These are phyloP conservation scores for Colletotrichum filicis DNA, from an alignment of 2,329 filamentous ascomycete genomes.

Conservation along the genomic window DNA sequence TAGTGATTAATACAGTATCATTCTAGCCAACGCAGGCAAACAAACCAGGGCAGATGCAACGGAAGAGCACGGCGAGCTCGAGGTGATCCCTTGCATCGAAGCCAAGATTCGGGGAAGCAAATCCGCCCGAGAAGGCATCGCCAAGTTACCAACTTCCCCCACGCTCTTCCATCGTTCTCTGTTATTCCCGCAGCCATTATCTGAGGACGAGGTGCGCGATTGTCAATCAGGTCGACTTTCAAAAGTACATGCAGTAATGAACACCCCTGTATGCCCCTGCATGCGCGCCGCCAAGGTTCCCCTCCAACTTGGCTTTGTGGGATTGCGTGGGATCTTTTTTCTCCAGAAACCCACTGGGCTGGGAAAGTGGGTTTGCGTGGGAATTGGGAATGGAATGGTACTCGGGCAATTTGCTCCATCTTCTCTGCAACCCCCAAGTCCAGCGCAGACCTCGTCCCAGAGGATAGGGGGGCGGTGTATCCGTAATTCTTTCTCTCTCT, in stretches of 20 bases:
- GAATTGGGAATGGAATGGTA: not conserved
- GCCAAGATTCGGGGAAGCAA: slow-evolving; percentile 8
- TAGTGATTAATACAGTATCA: no score
- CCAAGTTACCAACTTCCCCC: no score
- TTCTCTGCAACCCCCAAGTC: not conserved
- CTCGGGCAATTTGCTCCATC: not conserved
- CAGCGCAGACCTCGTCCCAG: not conserved
- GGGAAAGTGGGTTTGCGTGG: not conserved
- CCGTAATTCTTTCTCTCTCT: not conserved
- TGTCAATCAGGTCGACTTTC: not conserved
- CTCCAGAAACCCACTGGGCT: slow-evolving; percentile 1
- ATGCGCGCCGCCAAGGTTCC: not conserved
- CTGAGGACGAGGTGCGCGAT: not conserved
- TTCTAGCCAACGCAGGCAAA: not conserved
- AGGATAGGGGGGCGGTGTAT: not conserved
- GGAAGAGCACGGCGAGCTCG: not conserved
- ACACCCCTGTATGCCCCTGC: not conserved
- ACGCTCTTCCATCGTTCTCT: no score
- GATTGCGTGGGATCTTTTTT: not conserved
- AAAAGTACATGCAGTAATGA: not conserved
- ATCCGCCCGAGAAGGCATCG: not conserved
- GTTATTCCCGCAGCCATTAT: not conserved
- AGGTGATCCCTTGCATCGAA: not conserved
- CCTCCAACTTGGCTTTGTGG: not conserved
- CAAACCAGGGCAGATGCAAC: not conserved